Evolutionary conservation across 768 basidiomycete species (phyloP), one percentile per base, ranked within the genome.

Genomic region (Termitomyces sp.): DNA sequence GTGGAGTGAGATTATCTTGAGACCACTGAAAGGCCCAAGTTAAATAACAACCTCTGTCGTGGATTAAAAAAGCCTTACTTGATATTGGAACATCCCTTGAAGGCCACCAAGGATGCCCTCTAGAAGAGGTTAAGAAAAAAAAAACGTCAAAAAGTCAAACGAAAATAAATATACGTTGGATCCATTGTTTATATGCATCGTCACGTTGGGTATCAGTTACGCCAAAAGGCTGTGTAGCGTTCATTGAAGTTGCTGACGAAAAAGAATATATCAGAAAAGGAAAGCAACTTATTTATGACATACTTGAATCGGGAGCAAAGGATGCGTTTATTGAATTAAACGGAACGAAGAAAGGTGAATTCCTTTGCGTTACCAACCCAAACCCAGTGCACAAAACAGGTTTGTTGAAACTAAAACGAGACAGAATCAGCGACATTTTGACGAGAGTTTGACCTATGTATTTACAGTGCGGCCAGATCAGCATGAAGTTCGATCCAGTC

Each of bases 341-440:
- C 0, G 86, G 85, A 6, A 84, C 82, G 56, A 84, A 89, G 61
- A 68, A 66, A 18, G 77, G 72, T 0, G 79, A 67, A 68, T 82
- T 85, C 37, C 65, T 55, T 59, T 81, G 77, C 0, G 85, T 84
- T 22, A 88, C 83, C 47, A 88, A 72, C 73, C 87, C 87, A 52
- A 88, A 85, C 1, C 73, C 81, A 34, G 76, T 80, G 34, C 86
- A 66, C 4, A 75, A 62, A 10, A 78, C 65, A 4, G 87, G 87
- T 63, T 87, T 88, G 26, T 76, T 73, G 31, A 78, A 75, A 31
- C 85, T 86, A 54, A 37, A 36, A 47, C 29, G n/a, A 58, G 42
- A 44, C 22, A 42, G n/a, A 33, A 44, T 56, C 16, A 55, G 34
- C 29, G n/a, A 45, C 8, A n/a, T 31, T 33, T 16, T 46, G 34